Evolutionary conservation across 495 filamentous ascomycete genomes (phyloP).

Genomic region (Podospora pseudoanserina): DNA sequence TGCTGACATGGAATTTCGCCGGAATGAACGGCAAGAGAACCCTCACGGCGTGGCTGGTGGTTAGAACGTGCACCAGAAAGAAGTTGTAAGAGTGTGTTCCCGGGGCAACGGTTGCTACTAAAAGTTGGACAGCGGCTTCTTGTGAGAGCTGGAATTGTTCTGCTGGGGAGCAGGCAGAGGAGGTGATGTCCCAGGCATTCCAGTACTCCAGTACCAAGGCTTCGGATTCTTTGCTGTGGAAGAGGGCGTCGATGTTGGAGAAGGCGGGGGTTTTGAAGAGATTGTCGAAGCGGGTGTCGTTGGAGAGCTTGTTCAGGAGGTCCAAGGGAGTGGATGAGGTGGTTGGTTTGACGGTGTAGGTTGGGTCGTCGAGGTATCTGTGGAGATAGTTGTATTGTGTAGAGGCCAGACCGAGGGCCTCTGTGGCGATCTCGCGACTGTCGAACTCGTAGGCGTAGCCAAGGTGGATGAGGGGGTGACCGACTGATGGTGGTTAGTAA

Average conservation of each 20-base stretch:
- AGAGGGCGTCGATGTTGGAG: constrained; percentile 63
- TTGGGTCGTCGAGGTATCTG: constrained; percentile 71
- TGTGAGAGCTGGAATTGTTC: constrained; percentile 76
- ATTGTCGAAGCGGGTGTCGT: constrained; percentile 53
- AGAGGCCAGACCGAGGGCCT: constrained; percentile 68
- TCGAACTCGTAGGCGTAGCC: constrained; percentile 83
- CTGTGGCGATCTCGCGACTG: constrained; percentile 75
- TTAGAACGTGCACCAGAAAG: constrained; percentile 76
- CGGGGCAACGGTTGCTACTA: constrained; percentile 58
- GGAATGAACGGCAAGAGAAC: constrained; percentile 79
- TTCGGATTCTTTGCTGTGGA: constrained; percentile 57
- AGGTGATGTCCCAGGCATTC: constrained; percentile 70
- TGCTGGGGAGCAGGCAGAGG: constrained; percentile 51
- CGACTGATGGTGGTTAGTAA: constrained; percentile 53
- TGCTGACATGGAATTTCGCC: constrained; percentile 60
- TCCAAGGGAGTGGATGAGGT: constrained; percentile 62
- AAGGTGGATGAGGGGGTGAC: constrained; percentile 83
- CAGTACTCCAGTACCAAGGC: constrained; percentile 74
- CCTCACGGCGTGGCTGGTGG: constrained; percentile 80
- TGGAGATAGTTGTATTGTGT: constrained; percentile 72
- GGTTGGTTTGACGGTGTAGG: constrained; percentile 54
- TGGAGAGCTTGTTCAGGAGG: constrained; percentile 59
- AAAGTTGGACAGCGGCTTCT: constrained; percentile 65
- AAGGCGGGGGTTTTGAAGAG: constrained; percentile 57
- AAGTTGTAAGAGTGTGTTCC: constrained; percentile 73